phyloP scores from a whole-genome alignment of 176 grass and related monocot species.

The Oryza glumipatula region DNA sequence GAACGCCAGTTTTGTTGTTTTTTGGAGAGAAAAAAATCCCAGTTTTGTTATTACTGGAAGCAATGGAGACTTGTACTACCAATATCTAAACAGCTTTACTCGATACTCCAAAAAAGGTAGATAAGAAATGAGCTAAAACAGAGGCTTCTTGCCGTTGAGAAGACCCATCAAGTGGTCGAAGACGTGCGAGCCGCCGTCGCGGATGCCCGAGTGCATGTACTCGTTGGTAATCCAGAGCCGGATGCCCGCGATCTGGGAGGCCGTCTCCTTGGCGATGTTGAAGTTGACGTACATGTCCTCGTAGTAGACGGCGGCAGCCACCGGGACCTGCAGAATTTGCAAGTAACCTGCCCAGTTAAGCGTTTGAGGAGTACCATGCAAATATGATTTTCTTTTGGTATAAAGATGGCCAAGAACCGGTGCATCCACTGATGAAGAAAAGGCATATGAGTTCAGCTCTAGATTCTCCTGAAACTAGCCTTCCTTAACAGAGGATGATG shows the following conservation, averaged over 20 bases:
- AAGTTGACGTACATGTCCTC: conserved; percentile 99
- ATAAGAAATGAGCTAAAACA: conserved; percentile 48
- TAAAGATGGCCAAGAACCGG: background rate
- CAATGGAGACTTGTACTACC: background rate
- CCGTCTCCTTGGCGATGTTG: conserved; percentile 79
- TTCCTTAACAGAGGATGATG: background rate
- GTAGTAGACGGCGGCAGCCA: conserved; percentile 85
- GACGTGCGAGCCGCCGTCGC: conserved; percentile 65
- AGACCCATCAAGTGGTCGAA: conserved; percentile 77
- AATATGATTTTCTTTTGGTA: background rate
- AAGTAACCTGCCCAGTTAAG: background rate
- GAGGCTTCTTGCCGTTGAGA: conserved; percentile 73
- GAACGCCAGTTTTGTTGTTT: too few relatives aligned
- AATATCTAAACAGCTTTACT: background rate
- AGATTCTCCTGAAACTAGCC: background rate
- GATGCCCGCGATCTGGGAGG: conserved; percentile 77
- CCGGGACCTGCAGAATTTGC: conserved; percentile 58
- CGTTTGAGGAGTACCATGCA: background rate
- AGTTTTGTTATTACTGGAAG: background rate
- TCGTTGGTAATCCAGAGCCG: conserved; percentile 93
- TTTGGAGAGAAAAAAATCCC: too few relatives aligned
- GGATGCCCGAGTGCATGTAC: conserved; percentile 90
- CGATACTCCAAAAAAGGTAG: background rate
- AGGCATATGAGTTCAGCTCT: background rate
- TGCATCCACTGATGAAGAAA: background rate